Evolutionary conservation across 1,284 basidiomycete genomes (phyloP), one percentile per base, ranked within the genome.

Genomic region (Trichosporon sp.): DNA sequence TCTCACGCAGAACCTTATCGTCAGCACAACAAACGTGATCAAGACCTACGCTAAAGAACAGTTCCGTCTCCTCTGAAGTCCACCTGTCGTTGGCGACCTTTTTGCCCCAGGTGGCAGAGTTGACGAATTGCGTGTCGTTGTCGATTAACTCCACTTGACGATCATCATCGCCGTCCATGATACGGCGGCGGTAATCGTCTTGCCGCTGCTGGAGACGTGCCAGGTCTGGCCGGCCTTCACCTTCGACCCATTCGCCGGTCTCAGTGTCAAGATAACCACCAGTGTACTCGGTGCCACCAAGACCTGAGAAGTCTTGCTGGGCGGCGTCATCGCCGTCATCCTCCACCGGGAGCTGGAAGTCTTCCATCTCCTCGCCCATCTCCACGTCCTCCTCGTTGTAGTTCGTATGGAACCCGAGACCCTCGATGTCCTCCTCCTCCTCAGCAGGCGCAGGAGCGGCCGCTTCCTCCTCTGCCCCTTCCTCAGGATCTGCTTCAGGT

Each of bases 91-190:
- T 74, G 37, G 63, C 63, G 31, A 70, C 70, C 51, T 72, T 73
- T 63, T 78, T 79, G 19, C 71, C 71, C 73, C 72, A 78, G 8
- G 76, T 76, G 12, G 68, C 69, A 12, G 74, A 74, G 67, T 81
- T 81, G 71, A 81, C 73, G 68, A 81, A 78, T 68, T 73, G 73
- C 26, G 77, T 78, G 37, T 77, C 78, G 65, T 76, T 74, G 69
- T 81, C 77, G 37, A 78, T 76, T 54, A 79, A 73, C 46, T 77
- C 74, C 10, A 79, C 75, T 14, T 70, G 73, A 4, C 73, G 70
- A 43, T 76, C 75, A 21, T 78, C 75, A 19, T 68, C 69, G 16
- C 75, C 72, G 31, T 77, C 75, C 31, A 75, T 64, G 26, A 78
- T 72, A 37, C 73, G 67, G 4, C 76, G 71, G 31, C 75, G 70